Base-by-base conservation (phyloP, 163 green algal species). In the Scenedesmus sp. region DNA sequence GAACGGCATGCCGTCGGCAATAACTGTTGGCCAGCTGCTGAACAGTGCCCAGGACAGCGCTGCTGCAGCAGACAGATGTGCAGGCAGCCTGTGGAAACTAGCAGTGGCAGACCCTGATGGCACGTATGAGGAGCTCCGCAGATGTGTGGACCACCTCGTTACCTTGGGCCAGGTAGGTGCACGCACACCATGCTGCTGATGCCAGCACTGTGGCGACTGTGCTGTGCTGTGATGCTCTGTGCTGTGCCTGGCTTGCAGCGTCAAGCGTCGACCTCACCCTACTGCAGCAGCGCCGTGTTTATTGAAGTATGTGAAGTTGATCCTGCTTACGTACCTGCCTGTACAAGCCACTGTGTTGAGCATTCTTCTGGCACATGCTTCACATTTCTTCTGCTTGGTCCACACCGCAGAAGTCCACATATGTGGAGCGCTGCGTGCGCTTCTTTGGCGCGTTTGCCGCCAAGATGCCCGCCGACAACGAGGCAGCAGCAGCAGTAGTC, bases 11-110 rank as follows among this genome's bases (percentile, higher is more conserved):
- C 12, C 54, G 16, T 4, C 66, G 16, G 52, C 62, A 46, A 55
- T 12, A 4, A 81, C 23, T 23, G 59, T 89, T 23, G 73, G 66
- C 34, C n/a, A 87, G 34, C 60, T 91, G n/a, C 46, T 88, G 20
- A 91, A 82, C 81, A 92, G 62, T n/a, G 92, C 64, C 6, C 88
- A 90, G 62, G 89, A 57, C 10, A 94, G 88, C 57, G 88, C 83
- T 85, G 92, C 93, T 26, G 62, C 84, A n/a, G 64, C 12, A 10
- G 70, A 77, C 18, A 26, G 88, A 8, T 90, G 83, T 46, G 91
- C 91, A 6, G 10, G 59, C 34, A 52, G 2, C 8, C 70, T 94
- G 20, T 94, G 87, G 91, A 82, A 70, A 4, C 70, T 88, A 23
- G 46, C 54, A 10, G 23, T 83, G 52, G 54, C 46, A 9, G 64